A percentile compares a stretch with the other conserved stretches of the same genome.
Conservation (phyloP, 2,329 filamentous ascomycete genomes). For the Colletotrichum tofieldiae region DNA sequence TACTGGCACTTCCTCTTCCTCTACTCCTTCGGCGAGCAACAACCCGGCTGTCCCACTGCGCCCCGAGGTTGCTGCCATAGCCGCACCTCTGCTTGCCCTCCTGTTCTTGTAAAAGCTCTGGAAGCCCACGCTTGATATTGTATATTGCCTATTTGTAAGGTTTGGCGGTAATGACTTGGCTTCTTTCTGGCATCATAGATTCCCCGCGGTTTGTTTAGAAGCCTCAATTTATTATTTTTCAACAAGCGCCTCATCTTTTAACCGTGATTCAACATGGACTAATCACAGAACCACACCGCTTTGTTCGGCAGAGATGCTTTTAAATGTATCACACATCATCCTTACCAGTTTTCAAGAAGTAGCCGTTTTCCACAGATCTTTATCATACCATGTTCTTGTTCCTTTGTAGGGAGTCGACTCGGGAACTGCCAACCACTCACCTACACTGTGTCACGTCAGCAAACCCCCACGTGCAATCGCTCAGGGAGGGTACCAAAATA, state of each 20-base stretch:
- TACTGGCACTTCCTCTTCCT: background rate
- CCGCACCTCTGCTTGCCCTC: conserved; percentile 38
- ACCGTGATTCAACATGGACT: too few species aligned
- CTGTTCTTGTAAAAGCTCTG: conserved; percentile 40
- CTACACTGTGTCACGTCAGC: too few species aligned
- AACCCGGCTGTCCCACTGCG: conserved; percentile 45
- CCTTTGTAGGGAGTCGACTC: too few species aligned
- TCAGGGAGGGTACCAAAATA: too few species aligned
- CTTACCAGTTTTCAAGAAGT: background rate
- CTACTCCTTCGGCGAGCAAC: conserved; percentile 47
- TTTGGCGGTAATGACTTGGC: conserved; percentile 39
- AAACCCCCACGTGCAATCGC: too few species aligned
- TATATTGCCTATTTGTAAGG: conserved; percentile 24
- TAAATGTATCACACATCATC: background rate
- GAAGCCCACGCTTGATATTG: conserved; percentile 10
- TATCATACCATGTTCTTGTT: too few species aligned
- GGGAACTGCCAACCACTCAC: too few species aligned
- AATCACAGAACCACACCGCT: too few species aligned
- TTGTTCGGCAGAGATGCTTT: background rate
- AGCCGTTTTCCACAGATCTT: background rate
- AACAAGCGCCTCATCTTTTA: background rate
- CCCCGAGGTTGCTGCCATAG: conserved; percentile 33
- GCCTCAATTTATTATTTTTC: conserved; percentile 26
- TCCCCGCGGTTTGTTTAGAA: conserved; percentile 36
- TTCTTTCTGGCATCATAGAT: conserved; percentile 40